Evolutionary conservation across 2,329 filamentous ascomycete species (phyloP).

Genomic region (Verticillium alfalfae): DNA sequence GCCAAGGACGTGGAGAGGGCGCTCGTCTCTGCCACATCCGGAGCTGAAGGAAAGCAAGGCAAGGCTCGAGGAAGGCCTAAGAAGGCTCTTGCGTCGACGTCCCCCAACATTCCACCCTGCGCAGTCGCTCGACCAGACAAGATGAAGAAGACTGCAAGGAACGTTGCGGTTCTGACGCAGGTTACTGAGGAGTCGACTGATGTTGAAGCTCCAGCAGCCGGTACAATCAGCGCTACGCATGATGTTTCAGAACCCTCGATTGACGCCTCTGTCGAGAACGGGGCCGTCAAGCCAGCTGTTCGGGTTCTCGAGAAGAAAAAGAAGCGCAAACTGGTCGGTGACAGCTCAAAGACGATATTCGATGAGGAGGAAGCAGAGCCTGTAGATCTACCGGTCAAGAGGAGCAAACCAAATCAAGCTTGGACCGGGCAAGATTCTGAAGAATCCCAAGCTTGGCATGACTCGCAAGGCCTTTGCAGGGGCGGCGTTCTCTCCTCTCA

Average conservation of each 20-base stretch:
- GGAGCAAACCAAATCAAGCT: slow-evolving; percentile 25
- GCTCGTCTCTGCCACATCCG: neutral
- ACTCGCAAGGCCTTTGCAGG: slow-evolving; percentile 44
- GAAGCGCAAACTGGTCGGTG: slow-evolving; percentile 67
- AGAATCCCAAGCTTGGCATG: slow-evolving; percentile 30
- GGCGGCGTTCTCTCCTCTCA: slow-evolving; percentile 63
- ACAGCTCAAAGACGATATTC: slow-evolving; percentile 61
- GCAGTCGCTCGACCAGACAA: slow-evolving; percentile 5
- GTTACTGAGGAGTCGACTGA: slow-evolving; percentile 22
- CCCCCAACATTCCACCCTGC: slow-evolving; percentile 33
- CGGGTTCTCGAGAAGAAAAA: slow-evolving; percentile 39
- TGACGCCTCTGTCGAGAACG: neutral
- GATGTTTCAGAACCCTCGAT: neutral
- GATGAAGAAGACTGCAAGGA: slow-evolving; percentile 13
- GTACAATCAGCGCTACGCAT: neutral
- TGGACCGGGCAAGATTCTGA: slow-evolving; percentile 11
- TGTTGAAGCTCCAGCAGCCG: neutral
- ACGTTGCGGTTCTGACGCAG: neutral
- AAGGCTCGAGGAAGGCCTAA: slow-evolving; percentile 42
- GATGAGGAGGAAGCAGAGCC: slow-evolving; percentile 58
- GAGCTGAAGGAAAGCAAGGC: slow-evolving; percentile 16
- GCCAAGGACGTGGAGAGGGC: neutral
- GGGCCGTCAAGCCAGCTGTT: neutral
- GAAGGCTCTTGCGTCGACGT: slow-evolving; percentile 38
- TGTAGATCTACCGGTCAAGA: slow-evolving; percentile 17